Conservation (phyloP, 2,329 filamentous ascomycete genomes). For the Microdochium nivale region DNA sequence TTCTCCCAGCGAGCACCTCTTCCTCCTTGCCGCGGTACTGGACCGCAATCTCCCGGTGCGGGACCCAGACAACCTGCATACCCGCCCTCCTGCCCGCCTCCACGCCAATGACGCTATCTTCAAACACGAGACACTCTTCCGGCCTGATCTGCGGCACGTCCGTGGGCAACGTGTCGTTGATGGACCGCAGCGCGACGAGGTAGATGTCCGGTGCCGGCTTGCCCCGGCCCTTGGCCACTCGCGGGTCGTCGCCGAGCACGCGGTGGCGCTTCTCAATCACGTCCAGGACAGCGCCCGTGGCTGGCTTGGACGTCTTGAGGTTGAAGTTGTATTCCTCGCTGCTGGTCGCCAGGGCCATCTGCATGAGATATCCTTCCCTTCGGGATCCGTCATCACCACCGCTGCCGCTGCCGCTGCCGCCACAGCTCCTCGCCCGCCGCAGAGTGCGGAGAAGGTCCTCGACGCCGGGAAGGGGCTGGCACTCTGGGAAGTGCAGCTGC, state of each 20-base stretch:
- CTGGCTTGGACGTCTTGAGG: conserved; percentile 43
- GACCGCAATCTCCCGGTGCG: conserved; percentile 46
- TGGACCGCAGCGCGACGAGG: conserved; percentile 53
- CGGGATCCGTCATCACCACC: conserved; percentile 9
- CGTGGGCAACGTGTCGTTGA: conserved; percentile 47
- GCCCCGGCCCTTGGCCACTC: conserved; percentile 52
- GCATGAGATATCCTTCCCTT: conserved; percentile 20
- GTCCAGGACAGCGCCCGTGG: conserved; percentile 16
- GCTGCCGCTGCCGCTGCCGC: conserved; percentile 9
- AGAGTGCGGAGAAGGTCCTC: conserved; percentile 42
- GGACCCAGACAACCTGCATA: conserved; percentile 67
- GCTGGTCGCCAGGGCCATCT: conserved; percentile 60
- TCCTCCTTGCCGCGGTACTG: conserved; percentile 22
- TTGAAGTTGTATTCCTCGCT: conserved; percentile 49
- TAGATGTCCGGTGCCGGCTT: conserved; percentile 72
- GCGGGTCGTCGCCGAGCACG: conserved; percentile 57
- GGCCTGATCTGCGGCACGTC: conserved; percentile 43
- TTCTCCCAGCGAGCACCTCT: conserved; percentile 21
- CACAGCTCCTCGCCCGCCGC: conserved; percentile 10
- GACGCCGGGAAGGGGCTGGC: conserved; percentile 56
- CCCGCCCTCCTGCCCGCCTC: conserved; percentile 63
- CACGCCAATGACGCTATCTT: conserved; percentile 64
- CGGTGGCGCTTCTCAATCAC: conserved; percentile 43
- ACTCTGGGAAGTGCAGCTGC: conserved; percentile 46
- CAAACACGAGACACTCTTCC: conserved; percentile 65